Base-by-base conservation (phyloP, 2,329 filamentous ascomycete species). In the Myriangium duriaei region DNA sequence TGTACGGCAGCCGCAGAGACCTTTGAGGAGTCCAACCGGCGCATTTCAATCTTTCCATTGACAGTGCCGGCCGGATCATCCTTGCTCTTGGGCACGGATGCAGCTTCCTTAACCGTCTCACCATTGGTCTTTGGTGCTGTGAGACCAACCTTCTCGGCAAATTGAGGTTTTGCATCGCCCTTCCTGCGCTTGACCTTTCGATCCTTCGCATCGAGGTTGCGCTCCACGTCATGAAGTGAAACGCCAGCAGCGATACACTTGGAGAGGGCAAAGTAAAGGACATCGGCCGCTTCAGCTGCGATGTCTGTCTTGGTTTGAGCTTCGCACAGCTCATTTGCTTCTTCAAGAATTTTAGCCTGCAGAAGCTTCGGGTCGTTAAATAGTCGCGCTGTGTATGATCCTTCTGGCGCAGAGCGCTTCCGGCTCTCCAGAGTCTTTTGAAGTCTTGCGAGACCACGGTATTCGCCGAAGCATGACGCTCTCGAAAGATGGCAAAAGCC, bases 321-420 rank as follows among this genome's bases (percentile, higher is more conserved):
- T 46, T 91, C 77, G 54, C 88, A 95, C 30, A 98, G 71, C 63
- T 98, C 91, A 53, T 92, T 83, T 0, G 91, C 91, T 59, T 98
- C 91, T 60, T 98, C 91, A 77, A 96, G 92, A 40, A 98, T 95
- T 69, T 98, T 98, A 3, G 91, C 91, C 30, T 83, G 73, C 38
- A 95, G 64, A 39, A 98, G 71, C 58, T 92, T 87, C 49, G 84
- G 75, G 46, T 98, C 91, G 12, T 80, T 87, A 67, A 96, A 98
- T 1, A 98, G 67, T 21, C 88, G 72, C 12, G 86, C 84, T 4
- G 91, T 98, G 60, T 98, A 98, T 10, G 91, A 98, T 1, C 87
- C 88, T 47, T 72, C 72, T 0, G 91, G 88, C 0, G 88, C 87
- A 12, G 81, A 84, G 30, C 72, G 62, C 57, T 91, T 94, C 50